Evolutionary conservation across 2,329 filamentous ascomycete genomes (phyloP).

Genomic region (Microsporum ferrugineum): DNA sequence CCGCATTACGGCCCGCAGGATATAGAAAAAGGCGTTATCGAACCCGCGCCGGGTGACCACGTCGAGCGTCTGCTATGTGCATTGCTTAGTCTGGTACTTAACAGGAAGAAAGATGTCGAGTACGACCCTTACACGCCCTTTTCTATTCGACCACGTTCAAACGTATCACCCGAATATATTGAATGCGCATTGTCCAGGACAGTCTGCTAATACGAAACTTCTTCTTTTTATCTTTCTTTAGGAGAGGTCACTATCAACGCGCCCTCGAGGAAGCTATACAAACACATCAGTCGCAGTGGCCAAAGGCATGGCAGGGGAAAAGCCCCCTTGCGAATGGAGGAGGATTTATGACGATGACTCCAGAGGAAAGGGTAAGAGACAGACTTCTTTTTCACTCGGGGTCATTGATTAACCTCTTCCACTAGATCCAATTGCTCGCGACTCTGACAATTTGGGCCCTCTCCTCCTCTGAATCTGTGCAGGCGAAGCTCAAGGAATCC

Average conservation of each 20-base stretch:
- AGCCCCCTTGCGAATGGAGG: slow-evolving; percentile 72
- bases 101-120: slow-evolving; percentile 98
- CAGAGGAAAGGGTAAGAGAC: slow-evolving; percentile 60
- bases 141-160: background rate
- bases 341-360: slow-evolving; percentile 71
- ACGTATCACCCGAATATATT: background rate
- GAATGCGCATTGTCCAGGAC: background rate
- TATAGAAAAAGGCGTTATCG: slow-evolving; percentile 74
- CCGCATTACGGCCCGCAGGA: slow-evolving; percentile 91
- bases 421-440: slow-evolving; percentile 67
- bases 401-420: slow-evolving; percentile 3
- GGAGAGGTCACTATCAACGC: slow-evolving; percentile 81
- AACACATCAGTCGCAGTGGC: slow-evolving; percentile 80
- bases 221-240: slow-evolving; percentile 31
- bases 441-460: slow-evolving; percentile 81
- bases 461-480: slow-evolving; percentile 73
- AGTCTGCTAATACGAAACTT: slow-evolving; percentile 5
- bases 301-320: slow-evolving; percentile 65
- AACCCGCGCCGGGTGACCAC: slow-evolving; percentile 66
- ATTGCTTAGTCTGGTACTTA: slow-evolving; percentile 73
- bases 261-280: slow-evolving; percentile 88
- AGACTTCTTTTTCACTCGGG: background rate
- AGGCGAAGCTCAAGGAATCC: slow-evolving; percentile 67
- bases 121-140: slow-evolving; percentile 42
- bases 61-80: slow-evolving; percentile 84